Conservation (phyloP, 176 grass and related monocot genomes). For the Neostapfia colusana region DNA sequence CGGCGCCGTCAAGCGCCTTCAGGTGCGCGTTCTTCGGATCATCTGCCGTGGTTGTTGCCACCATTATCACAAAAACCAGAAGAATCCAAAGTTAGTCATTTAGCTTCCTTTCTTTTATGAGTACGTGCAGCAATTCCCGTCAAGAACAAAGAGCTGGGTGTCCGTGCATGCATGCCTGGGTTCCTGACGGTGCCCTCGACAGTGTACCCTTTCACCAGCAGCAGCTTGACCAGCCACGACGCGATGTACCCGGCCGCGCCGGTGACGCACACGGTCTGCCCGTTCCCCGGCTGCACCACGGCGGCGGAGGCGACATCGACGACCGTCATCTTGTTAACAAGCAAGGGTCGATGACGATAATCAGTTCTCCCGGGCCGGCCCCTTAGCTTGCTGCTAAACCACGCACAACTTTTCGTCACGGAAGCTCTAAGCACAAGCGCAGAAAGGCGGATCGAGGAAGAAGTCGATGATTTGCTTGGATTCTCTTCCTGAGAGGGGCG, state of each 20-base stretch:
- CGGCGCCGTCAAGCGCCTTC: constrained; percentile 69
- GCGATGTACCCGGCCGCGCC: constrained; percentile 88
- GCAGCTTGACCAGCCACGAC: constrained; percentile 83
- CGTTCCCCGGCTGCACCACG: constrained; percentile 17
- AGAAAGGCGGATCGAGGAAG: neutral
- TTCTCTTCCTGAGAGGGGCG: constrained; percentile 9
- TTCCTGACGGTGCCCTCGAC: constrained; percentile 91
- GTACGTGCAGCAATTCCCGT: neutral
- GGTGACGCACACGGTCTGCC: constrained; percentile 78
- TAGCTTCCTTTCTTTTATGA: neutral
- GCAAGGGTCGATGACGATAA: neutral
- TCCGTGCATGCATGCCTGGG: constrained; percentile 62
- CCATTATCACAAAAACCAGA: neutral
- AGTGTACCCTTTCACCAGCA: constrained; percentile 83
- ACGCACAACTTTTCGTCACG: neutral
- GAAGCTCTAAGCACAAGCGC: neutral
- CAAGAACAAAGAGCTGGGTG: neutral
- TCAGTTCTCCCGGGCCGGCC: neutral
- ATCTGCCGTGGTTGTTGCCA: constrained; percentile 44
- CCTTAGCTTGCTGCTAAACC: neutral
- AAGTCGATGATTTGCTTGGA: constrained; percentile 54
- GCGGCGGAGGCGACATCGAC: constrained; percentile 24
- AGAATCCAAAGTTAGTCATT: neutral
- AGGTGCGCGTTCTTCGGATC: constrained; percentile 88
- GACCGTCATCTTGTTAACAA: constrained; percentile 26